Evolutionary conservation across 1,139 yeast genomes (phyloP), one percentile per base, ranked within the genome.

Genomic region (Hyphopichia khmerensis): DNA sequence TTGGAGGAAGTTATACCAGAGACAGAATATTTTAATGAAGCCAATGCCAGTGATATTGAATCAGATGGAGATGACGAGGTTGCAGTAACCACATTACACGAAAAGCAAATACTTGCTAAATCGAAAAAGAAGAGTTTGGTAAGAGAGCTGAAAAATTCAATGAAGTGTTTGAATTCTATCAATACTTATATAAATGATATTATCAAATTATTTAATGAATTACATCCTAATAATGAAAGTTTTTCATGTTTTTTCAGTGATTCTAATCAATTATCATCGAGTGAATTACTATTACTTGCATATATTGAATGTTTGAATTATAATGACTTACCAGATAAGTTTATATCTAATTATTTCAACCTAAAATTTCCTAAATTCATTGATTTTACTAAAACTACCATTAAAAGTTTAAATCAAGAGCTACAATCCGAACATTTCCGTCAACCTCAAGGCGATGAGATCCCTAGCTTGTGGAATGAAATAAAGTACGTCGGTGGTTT

Each of bases 31-130:
- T 54, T 65, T 24, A 59, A 62, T 40, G 66, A 60, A 17, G 49
- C 52, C 10, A 56, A 13, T 11, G 11, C 18, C 17, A 60, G 56
- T 33, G 49, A 51, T 15, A 56, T 47, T 6, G 40, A 35, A 11
- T 21, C 24, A 16, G 53, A 48, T 18, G 60, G 53, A 2, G 54
- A 51, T 1, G 68, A 65, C 35, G 64, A 70, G 1, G 75, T 75
- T 1, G 73, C 79, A 0, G 56, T 82, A 5, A 75, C 80, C 41
- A 68, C 77, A 19, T 59, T 79, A 13, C 86, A 82, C 49, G 73
- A 79, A 54, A 55, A 64, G 48, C 74, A 74, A 55, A 51, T 79
- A 44, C 60, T 79, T 38, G 57, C 69, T 24, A 65, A 73, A 54
- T 59, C 79, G 39, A 65, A 72, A 50, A 64, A 70, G 49, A 67